Base-by-base conservation (phyloP, 2,329 filamentous ascomycete species). In the Acrodontium crateriforme region DNA sequence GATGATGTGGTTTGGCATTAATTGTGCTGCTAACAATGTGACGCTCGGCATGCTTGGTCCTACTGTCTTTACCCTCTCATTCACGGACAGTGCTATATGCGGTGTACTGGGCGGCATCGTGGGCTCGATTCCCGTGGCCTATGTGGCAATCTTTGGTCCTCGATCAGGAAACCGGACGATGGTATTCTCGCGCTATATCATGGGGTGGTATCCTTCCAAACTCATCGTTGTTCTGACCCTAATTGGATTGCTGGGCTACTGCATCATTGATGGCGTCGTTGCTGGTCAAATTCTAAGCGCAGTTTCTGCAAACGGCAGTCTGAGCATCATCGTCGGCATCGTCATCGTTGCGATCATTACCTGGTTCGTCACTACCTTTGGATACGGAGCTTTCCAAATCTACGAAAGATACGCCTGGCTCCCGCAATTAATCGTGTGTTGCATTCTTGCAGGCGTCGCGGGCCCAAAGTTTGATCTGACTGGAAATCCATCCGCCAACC, bases 331-430 rank as follows among this genome's bases (percentile, higher is more conserved):
- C 18, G 74, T 78, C 2, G 74, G 75, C 40, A 78, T 80, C 37
- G 59, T 79, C 21, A 67, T 78, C 24, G 65, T 72, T 9, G 69
- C 70, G 1, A 40, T 76, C 14, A 66, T 78, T 18, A 68, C 67
- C 16, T 76, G 71, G 68, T 54, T 61, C 2, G 63, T 80, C 22
- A 73, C 72, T 1, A 73, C 70, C 0, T 78, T 79, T 45, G 76
- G 75, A 0, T 78, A 79, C 45, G 64, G 62, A 29, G 56, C 72
- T 24, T 78, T 81, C 47, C 74, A 80, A 44, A 60, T 66, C 29
- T 81, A 78, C 47, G 74, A 79, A 53, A 63, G 74, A 46, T 76
- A 68, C 44, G 71, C 72, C 1, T 78, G 73, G 62, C 53, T 78
- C 0, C 74, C 74, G 1, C 71, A 75, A 41, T 44, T 74, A 1